Evolutionary conservation across 2,329 filamentous ascomycete genomes (phyloP).

Genomic region (Nigrospora sphaerica): DNA sequence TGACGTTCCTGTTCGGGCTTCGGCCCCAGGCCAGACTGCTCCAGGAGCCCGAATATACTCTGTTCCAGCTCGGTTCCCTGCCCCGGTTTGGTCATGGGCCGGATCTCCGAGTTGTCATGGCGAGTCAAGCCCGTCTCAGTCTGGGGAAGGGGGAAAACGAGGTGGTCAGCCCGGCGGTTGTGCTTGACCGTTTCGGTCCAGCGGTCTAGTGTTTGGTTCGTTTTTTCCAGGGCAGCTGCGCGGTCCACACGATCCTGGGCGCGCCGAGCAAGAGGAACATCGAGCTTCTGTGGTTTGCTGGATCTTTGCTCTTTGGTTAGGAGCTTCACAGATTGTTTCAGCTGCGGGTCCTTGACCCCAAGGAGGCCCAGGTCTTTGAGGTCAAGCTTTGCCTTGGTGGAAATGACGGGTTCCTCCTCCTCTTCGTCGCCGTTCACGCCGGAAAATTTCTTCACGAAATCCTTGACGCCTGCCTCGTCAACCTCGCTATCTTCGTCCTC

Average conservation of each 20-base stretch:
- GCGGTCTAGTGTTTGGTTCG: slow-evolving; percentile 80
- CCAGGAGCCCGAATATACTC: slow-evolving; percentile 81
- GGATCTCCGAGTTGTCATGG: slow-evolving; percentile 54
- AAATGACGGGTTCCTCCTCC: slow-evolving; percentile 38
- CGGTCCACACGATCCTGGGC: slow-evolving; percentile 84
- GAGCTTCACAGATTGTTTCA: slow-evolving; percentile 74
- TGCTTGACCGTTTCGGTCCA: slow-evolving; percentile 96
- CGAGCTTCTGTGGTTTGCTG: slow-evolving; percentile 61
- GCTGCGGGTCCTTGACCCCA: slow-evolving; percentile 63
- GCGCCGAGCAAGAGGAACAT: slow-evolving; percentile 74
- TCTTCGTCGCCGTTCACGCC: slow-evolving; percentile 56
- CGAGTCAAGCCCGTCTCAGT: slow-evolving; percentile 54
- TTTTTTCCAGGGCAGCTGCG: slow-evolving; percentile 77
- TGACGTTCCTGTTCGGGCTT: slow-evolving; percentile 48
- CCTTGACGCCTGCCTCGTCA: slow-evolving; percentile 39
- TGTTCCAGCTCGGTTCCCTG: slow-evolving; percentile 76
- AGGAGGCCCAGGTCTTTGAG: slow-evolving; percentile 68
- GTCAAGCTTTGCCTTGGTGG: slow-evolving; percentile 60
- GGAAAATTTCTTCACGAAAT: slow-evolving; percentile 55
- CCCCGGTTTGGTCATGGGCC: slow-evolving; percentile 56
- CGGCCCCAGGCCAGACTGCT: slow-evolving; percentile 72
- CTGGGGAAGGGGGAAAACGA: slow-evolving; percentile 78
- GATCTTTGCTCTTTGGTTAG: slow-evolving; percentile 56
- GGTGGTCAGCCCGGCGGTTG: slow-evolving; percentile 83
- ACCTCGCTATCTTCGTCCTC: slow-evolving; percentile 39